Conservation (phyloP, 306 rosid species). For the Castanospermum australe region DNA sequence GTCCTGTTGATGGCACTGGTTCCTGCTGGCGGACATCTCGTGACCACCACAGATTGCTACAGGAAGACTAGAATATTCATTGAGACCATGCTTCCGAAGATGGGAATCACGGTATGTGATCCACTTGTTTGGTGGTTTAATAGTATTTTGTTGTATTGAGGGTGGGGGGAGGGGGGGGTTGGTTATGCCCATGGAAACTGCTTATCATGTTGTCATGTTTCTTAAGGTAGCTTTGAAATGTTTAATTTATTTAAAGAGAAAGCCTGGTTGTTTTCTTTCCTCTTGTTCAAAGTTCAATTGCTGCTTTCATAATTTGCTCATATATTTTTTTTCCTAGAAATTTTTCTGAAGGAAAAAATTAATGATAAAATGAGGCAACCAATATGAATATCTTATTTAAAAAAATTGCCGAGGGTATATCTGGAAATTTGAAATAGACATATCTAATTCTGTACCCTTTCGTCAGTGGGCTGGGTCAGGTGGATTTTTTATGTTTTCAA, state of each 20-base stretch:
- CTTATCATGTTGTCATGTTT: neutral
- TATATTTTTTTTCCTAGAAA: neutral
- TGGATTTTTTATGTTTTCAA: neutral
- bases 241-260: neutral
- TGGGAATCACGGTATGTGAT: constrained; percentile 73
- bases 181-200: neutral
- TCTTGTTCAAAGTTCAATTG: neutral
- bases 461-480: neutral
- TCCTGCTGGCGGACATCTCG: constrained; percentile 87
- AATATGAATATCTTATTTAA: neutral
- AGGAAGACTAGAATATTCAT: constrained; percentile 88
- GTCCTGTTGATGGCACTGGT: constrained; percentile 79
- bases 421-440: neutral
- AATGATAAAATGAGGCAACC: neutral
- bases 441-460: neutral
- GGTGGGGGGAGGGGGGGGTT: neutral
- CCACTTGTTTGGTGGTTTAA: neutral
- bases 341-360: neutral
- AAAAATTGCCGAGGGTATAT: neutral
- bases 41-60: constrained; percentile 91
- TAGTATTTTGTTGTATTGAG: neutral
- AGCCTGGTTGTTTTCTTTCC: neutral
- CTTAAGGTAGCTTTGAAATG: neutral
- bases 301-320: neutral
- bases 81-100: constrained; percentile 74